These are phyloP conservation scores for Wickerhamiella nectarea DNA, from an alignment of 805 yeast genomes.

Conservation along the genomic window DNA sequence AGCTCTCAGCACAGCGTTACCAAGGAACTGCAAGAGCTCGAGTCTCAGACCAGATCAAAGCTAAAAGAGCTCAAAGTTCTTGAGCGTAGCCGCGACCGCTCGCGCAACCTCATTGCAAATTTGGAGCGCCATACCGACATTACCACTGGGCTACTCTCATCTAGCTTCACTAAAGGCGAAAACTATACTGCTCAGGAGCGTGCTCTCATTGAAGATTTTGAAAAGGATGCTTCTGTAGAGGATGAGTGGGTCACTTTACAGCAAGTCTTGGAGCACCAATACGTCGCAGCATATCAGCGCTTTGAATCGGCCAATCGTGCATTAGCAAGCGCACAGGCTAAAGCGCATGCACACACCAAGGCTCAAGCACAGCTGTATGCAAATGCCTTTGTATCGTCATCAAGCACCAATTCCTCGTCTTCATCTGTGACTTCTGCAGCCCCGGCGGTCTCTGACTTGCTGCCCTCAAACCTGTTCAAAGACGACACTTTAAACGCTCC, in stretches of 20 bases:
- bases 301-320: conserved; percentile 23
- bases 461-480: conserved; percentile 4
- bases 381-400: conserved; percentile 2
- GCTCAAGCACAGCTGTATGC: conserved; percentile 10
- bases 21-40: conserved; percentile 13
- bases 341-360: conserved; percentile 14
- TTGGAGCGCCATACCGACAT: conserved; percentile 14
- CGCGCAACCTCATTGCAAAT: conserved; percentile 10
- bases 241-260: conserved; percentile 27
- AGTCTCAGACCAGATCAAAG: conserved; percentile 12
- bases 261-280: conserved; percentile 25
- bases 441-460: background rate
- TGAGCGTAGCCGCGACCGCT: conserved; percentile 11
- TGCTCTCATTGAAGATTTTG: conserved; percentile 17
- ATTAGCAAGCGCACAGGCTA: conserved; percentile 14
- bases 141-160: conserved; percentile 14
- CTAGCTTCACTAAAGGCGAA: conserved; percentile 11
- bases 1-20: conserved; percentile 10
- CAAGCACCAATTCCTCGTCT: conserved; percentile 5
- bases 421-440: background rate
- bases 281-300: conserved; percentile 24
- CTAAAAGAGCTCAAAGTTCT: background rate
- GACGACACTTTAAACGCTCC: conserved; percentile 5
- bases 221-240: conserved; percentile 23
- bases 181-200: conserved; percentile 14